Evolutionary conservation across 352 stramenopile genomes (phyloP), one percentile per base, ranked within the genome.

Genomic region (Phytophthora nicotianae): DNA sequence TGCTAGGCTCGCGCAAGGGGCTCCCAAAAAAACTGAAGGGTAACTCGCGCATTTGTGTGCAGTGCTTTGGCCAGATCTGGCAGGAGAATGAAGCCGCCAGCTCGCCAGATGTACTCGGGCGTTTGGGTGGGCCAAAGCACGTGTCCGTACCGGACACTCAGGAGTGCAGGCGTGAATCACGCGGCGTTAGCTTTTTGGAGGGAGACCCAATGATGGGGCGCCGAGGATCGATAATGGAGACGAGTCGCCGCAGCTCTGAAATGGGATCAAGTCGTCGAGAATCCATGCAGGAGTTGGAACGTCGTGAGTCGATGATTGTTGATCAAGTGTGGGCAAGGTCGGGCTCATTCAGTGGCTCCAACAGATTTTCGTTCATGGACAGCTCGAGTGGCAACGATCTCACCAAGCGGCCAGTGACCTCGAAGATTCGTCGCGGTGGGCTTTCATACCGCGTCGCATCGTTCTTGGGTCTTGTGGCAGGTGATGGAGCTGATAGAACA

Each of bases 21-120:
- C 65, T 85, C 6, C 70, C 78, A 8, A 83, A 81, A 59, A 55
- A 41, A 45, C 61, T 87, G 29, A 87, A 87, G 50, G 71, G 73
- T 20, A 87, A 87, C 62, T 72, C 75, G 45, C 75, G 75, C 62
- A 81, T 87, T 51, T 87, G 78, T 32, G 40, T 83, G 5, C 62
- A 74, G 58, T 87, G 78, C 48, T 87, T 87, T 40, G 61, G 62
- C 33, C 21, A 72, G 37, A 50, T 75, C 29, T 87, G 73, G 73
- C 65, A 78, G 24, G 58, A 81, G 10, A 74, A 68, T 51, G 69
- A 61, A 19, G 35, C 65, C 38, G 16, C 53, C 35, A 47, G 26
- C 29, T 58, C 65, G 7, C n/a, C 21, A 14, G 56, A 49, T 10
- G 14, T 21, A 13, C 2, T 24, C 10, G 50, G 19, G 10, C 43